A percentile compares a stretch with the other conserved stretches of the same genome.
Conservation (phyloP, 805 yeast species). For the Isabelozyma heimii region DNA sequence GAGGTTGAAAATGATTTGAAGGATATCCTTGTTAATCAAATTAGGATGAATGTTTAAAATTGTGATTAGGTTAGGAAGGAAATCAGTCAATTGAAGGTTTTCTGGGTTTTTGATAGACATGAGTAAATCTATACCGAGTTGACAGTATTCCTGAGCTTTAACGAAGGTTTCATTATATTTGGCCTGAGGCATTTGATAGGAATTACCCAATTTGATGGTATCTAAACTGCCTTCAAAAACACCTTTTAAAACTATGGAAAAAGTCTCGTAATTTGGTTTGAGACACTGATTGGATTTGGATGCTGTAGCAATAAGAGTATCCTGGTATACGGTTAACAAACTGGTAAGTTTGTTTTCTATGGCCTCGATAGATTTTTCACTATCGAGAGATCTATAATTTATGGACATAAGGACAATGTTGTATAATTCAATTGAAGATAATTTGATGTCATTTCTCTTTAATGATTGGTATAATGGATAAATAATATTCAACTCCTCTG, state of each 20-base stretch:
- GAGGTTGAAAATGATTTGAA: constrained; percentile 28
- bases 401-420: constrained; percentile 56
- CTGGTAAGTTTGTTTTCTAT: constrained; percentile 61
- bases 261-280: constrained; percentile 58
- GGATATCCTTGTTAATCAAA: constrained; percentile 17
- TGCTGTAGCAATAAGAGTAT: constrained; percentile 37
- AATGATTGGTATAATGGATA: constrained; percentile 42
- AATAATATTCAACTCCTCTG: constrained; percentile 28
- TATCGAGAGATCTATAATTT: constrained; percentile 46
- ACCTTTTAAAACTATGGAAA: constrained; percentile 45
- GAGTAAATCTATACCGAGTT: constrained; percentile 44
- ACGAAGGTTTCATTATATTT: constrained; percentile 45
- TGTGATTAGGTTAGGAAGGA: constrained; percentile 36
- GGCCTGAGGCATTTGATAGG: constrained; percentile 49
- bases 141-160: constrained; percentile 44
- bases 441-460: constrained; percentile 29
- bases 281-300: constrained; percentile 9
- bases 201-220: constrained; percentile 30
- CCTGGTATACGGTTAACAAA: constrained; percentile 66
- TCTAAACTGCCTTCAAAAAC: constrained; percentile 49
- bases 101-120: constrained; percentile 42
- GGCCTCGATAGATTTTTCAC: constrained; percentile 28
- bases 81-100: constrained; percentile 24
- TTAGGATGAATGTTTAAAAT: constrained; percentile 26
- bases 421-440: constrained; percentile 53